Base-by-base conservation (phyloP, 2,329 filamentous ascomycete genomes). In the Trichocomaceae sp. region DNA sequence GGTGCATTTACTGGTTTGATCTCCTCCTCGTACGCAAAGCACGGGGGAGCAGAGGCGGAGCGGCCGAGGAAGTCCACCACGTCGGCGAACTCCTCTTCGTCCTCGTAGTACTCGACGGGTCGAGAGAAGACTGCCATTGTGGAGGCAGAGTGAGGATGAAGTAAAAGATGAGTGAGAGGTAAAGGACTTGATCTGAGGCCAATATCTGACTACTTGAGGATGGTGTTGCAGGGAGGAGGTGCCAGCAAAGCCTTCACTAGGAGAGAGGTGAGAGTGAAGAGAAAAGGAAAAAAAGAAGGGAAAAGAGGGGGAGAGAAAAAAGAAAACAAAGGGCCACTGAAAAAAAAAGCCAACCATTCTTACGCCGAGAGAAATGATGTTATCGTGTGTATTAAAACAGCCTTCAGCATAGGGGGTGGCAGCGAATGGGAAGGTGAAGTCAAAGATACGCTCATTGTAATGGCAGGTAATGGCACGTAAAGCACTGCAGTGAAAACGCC, bases 301-400 rank as follows among this genome's bases (percentile, higher is more conserved):
- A 35, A 49, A 17, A 50, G 22, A 7, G 41, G 46, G 37, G 23
- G 41, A 58, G 12, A 44, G 33, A 53, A 42, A 35, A 17, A 53
- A 48, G 20, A 19, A 17, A 58, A 54, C 50, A 48, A 37, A 37
- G 23, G 10, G 7, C 3, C 26, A 8, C 23, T 26, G 23, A 8
- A 10, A 56, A 56, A 55, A 56, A 50, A 19, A 5, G 5, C 7
- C 57, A 41, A 20, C 15, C 20, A 51, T 20, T 1, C 4, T 17
- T 17, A 10, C 17, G 5, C 4, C 17, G 19, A 19, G 39, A 9
- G 39, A 20, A 42, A 9, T 42, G 22, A 10, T 42, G 39, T n/a
- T n/a, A 5, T 20, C 19, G 39, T 22, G 39, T 12, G 39, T 42
- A 22, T 42, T 3, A 20, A 1, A 42, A 42, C 39, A 42, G 39